phyloP scores from a whole-genome alignment of 2,329 filamentous ascomycete genomes.

The Pseudocercospora crystallina region DNA sequence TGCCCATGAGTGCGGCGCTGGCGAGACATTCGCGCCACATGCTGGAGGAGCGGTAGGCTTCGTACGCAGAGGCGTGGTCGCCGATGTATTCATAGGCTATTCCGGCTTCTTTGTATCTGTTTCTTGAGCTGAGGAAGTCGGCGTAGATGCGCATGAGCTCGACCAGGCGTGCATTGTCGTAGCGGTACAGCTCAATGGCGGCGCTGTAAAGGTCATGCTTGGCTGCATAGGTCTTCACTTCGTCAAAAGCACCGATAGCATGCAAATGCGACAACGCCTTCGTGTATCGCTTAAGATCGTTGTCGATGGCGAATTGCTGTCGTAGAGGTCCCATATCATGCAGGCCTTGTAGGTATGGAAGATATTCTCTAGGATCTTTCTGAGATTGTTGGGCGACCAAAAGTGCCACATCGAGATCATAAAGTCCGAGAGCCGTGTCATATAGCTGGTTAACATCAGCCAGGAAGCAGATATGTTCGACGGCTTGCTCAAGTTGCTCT shows the following conservation, averaged over 20 bases:
- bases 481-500: constrained; percentile 77
- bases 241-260: constrained; percentile 70
- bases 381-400: constrained; percentile 94
- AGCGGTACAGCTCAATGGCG: constrained; percentile 79
- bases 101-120: constrained; percentile 80
- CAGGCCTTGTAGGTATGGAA: constrained; percentile 87
- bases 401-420: constrained; percentile 85
- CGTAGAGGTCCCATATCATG: constrained; percentile 71
- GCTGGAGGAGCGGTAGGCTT: constrained; percentile 79
- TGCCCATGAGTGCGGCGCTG: constrained; percentile 67
- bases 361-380: constrained; percentile 90
- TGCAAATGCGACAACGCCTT: constrained; percentile 81
- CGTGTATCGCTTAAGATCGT: constrained; percentile 71
- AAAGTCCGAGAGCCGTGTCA: constrained; percentile 84
- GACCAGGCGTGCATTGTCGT: constrained; percentile 66
- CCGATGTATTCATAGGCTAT: constrained; percentile 83
- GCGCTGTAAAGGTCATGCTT: constrained; percentile 78
- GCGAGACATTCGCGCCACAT: constrained; percentile 91
- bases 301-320: constrained; percentile 81
- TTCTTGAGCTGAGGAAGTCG: constrained; percentile 69
- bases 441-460: constrained; percentile 91
- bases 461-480: constrained; percentile 97
- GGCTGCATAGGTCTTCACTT: constrained; percentile 73
- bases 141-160: constrained; percentile 78
- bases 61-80: constrained; percentile 71